A percentile compares a stretch with the other conserved stretches of the same genome.
Conservation (phyloP, 208 protist genomes). For the Leishmania major region DNA sequence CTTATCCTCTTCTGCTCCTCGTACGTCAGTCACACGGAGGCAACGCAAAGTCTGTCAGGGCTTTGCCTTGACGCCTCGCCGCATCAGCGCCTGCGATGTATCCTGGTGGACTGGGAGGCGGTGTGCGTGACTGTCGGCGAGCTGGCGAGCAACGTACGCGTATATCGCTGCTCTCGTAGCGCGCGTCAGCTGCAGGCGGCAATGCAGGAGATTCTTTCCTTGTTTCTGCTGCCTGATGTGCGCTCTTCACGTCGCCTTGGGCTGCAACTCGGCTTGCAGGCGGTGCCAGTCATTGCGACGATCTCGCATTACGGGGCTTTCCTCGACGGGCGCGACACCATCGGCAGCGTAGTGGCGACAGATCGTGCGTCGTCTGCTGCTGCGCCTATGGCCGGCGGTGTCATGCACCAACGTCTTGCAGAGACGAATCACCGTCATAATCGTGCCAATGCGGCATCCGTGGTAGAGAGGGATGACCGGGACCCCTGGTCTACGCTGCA, state of each 20-base stretch:
- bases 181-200: constrained; percentile 38
- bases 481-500: neutral
- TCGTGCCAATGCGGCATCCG: neutral
- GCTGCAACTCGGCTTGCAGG: constrained; percentile 15
- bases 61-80: constrained; percentile 7
- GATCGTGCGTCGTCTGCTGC: neutral
- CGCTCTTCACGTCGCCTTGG: constrained; percentile 9
- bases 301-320: constrained; percentile 9
- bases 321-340: constrained; percentile 4
- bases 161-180: constrained; percentile 48
- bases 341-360: neutral
- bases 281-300: constrained; percentile 20
- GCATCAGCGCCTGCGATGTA: constrained; percentile 19
- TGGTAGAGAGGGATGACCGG: neutral
- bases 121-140: constrained; percentile 30
- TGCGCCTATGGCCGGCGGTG: neutral
- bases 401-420: neutral
- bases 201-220: constrained; percentile 38
- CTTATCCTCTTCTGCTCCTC: constrained; percentile 35
- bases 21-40: constrained; percentile 24
- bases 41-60: constrained; percentile 24
- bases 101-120: constrained; percentile 31
- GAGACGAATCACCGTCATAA: no score
- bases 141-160: neutral
- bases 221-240: constrained; percentile 23